phyloP scores from a whole-genome alignment of 345 rosid genomes.

The Dipteronia sinensis region DNA sequence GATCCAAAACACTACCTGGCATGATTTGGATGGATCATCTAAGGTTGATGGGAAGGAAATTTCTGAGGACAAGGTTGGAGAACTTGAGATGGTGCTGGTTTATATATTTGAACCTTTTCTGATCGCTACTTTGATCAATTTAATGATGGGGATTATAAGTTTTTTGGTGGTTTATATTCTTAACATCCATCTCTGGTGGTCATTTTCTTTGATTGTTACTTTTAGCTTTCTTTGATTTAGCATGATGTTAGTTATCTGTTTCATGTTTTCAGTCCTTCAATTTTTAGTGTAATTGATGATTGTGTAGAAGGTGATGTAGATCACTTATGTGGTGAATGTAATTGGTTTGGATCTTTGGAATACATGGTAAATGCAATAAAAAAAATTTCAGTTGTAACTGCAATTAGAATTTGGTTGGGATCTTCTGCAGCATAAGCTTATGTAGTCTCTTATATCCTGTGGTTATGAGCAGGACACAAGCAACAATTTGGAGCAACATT shows the following conservation, averaged over 20 bases:
- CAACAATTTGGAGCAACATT: slow-evolving; percentile 40
- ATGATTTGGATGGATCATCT: slow-evolving; percentile 30
- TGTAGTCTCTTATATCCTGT: slow-evolving; percentile 1
- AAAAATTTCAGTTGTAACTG: not conserved
- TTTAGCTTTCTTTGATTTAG: not conserved
- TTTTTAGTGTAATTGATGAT: not conserved
- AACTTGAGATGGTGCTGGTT: slow-evolving; percentile 40
- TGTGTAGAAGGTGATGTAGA: not conserved
- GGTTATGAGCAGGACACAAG: slow-evolving; percentile 49
- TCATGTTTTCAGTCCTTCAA: not conserved
- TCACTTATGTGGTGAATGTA: not conserved
- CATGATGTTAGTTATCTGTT: not conserved
- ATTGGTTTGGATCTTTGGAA: not conserved
- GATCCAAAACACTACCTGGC: slow-evolving; percentile 27
- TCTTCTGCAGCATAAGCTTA: not conserved
- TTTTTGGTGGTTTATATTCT: not conserved
- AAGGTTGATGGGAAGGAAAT: slow-evolving; percentile 31
- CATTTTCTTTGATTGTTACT: slow-evolving; percentile 4
- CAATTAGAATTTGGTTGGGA: slow-evolving; percentile 7
- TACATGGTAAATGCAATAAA: not conserved
- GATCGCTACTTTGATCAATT: not conserved
- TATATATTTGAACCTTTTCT: slow-evolving; percentile 8
- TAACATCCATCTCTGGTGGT: not conserved
- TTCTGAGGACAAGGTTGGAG: slow-evolving; percentile 38
- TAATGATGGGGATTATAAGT: not conserved